phyloP scores from a whole-genome alignment of 140 eudicot genomes.

The Senecio squalidus region DNA sequence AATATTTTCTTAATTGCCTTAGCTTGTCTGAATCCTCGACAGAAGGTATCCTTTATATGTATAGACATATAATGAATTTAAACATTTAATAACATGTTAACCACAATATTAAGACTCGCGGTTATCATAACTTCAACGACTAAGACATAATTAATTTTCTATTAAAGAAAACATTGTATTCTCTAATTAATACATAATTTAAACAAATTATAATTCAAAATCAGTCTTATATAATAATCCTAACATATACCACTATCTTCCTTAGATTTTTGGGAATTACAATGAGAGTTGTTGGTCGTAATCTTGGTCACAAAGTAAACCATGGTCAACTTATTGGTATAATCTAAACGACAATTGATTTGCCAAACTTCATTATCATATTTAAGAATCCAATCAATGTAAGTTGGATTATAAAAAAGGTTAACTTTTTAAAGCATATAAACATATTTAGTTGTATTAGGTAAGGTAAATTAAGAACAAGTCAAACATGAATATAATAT shows the following conservation, averaged over 20 bases:
- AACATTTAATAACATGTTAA: too few species aligned
- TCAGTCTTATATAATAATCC: not conserved
- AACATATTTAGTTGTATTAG: not conserved
- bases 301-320: constrained; percentile 23
- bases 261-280: constrained; percentile 16
- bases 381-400: constrained; percentile 3
- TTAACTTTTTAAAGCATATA: not conserved
- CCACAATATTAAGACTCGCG: too few species aligned
- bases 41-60: too few species aligned
- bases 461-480: constrained; percentile 14
- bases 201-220: not conserved
- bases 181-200: too few species aligned
- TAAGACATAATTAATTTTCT: too few species aligned
- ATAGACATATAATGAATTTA: too few species aligned
- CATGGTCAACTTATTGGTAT: constrained; percentile 22
- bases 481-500: constrained; percentile 20
- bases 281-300: constrained; percentile 1
- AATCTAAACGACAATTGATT: not conserved
- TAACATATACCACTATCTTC: not conserved
- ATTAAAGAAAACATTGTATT: too few species aligned
- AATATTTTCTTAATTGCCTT: too few species aligned
- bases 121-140: too few species aligned
- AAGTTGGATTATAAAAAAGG: not conserved
- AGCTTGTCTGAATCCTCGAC: too few species aligned
- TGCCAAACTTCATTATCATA: constrained; percentile 14